A percentile compares a stretch with the other conserved stretches of the same genome.
Conservation (phyloP, 306 rosid genomes). For the Cucurbita moschata region DNA sequence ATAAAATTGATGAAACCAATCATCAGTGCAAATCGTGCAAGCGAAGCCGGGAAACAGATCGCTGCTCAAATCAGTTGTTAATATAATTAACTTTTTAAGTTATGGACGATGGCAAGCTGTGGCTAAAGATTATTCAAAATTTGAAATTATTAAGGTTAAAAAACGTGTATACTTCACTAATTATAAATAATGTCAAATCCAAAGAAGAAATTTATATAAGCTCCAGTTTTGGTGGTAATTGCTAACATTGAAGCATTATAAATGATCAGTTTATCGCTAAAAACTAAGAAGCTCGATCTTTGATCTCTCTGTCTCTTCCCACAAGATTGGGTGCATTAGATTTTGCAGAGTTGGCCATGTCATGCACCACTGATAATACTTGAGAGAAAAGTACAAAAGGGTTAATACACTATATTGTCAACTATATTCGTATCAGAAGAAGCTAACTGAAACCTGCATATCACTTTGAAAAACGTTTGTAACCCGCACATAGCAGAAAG, state of each 20-base stretch:
- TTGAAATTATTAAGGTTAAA: background rate
- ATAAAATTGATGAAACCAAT: background rate
- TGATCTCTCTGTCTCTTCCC: too few species aligned
- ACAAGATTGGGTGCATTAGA: background rate
- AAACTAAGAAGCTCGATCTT: too few species aligned
- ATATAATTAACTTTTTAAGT: background rate
- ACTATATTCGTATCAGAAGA: background rate
- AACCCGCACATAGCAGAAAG: background rate
- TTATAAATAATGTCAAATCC: background rate
- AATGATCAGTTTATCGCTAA: background rate
- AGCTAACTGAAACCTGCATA: background rate
- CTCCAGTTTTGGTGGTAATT: background rate
- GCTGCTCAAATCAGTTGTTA: background rate
- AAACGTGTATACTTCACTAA: background rate
- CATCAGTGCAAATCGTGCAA: too few species aligned
- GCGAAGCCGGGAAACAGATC: too few species aligned
- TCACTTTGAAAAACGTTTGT: background rate
- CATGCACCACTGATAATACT: background rate
- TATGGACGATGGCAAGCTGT: background rate
- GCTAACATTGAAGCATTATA: background rate
- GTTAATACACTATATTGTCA: background rate
- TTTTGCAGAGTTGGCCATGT: background rate
- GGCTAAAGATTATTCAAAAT: background rate
- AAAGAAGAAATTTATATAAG: background rate
- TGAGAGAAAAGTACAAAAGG: background rate